Conservation (phyloP, 768 basidiomycete species). For the Pseudohyphozyma bogoriensis region DNA sequence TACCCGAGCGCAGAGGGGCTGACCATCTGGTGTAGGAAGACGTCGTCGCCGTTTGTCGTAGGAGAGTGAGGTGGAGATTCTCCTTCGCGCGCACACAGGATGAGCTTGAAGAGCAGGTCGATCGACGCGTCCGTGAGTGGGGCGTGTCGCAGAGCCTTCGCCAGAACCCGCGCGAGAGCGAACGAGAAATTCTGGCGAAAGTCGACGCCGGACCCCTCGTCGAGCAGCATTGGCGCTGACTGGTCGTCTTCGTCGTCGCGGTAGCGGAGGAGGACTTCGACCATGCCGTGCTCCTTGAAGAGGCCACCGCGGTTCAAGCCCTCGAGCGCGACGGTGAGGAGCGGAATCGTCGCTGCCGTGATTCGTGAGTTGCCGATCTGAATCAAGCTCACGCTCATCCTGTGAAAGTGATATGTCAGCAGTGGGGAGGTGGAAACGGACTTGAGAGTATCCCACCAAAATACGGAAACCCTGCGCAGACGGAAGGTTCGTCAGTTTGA, state of each 20-base stretch:
- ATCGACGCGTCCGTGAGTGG: background rate
- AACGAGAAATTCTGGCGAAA: slow-evolving; percentile 74
- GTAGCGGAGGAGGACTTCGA: slow-evolving; percentile 45
- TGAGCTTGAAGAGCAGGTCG: background rate
- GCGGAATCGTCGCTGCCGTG: slow-evolving; percentile 56
- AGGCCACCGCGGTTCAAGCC: slow-evolving; percentile 35
- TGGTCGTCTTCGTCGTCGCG: slow-evolving; percentile 54
- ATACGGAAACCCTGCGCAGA: no score
- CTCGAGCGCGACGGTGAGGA: slow-evolving; percentile 49
- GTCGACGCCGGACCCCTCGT: slow-evolving; percentile 59
- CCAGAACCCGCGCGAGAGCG: slow-evolving; percentile 67
- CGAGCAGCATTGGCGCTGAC: slow-evolving; percentile 54
- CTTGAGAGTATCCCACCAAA: no score
- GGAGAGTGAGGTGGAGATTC: background rate
- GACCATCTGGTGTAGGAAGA: background rate
- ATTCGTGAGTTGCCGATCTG: slow-evolving; percentile 59
- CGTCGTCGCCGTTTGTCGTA: background rate
- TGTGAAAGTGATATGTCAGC: no score
- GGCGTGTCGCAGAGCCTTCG: slow-evolving; percentile 73
- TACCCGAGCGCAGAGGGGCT: background rate
- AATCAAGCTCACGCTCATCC: no score
- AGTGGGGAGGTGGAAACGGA: no score
- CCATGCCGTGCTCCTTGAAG: slow-evolving; percentile 48
- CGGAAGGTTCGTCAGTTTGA: no score
- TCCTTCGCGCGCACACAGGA: background rate